Evolutionary conservation across 768 basidiomycete species (phyloP), one percentile per base, ranked within the genome.

Genomic region (Candolleomyces aberdarensis): DNA sequence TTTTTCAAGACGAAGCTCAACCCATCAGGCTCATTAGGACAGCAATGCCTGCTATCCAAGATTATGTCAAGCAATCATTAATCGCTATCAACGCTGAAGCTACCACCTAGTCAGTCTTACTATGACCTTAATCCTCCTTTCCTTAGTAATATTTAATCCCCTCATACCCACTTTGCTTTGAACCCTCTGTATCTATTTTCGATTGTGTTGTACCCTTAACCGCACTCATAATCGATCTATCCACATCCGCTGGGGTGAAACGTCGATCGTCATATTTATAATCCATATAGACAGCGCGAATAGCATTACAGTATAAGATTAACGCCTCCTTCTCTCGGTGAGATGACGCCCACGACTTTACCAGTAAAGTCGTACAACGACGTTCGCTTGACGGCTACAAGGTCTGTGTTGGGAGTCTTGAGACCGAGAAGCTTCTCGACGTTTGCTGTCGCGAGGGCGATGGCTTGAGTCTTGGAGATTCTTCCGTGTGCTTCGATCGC

Each of bases 11-110:
- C 29, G 87, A 91, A 71, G 74, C 81, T 41, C 86, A 89, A 67
- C 84, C 91, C n/a, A 82, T 91, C 64, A 86, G 86, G 68, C 83
- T 92, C n/a, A 83, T 94, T 52, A 82, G 83, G 39, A 77, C 78
- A 61, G 87, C 85, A 7, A 73, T 93, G 55, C 88, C 88, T 2
- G 74, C 79, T 31, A 88, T 93, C 64, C 74, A 85, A 56, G 68
- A 80, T 7, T 86, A 86, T 63, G 77, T 92, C 55, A 78, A 73
- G 20, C 74, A 75, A 40, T 57, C 61, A 32, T 40, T 56, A n/a
- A 32, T 43, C 66, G 20, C 29, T 14, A 4, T 50, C 49, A 10
- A 20, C 8, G 22, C 29, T 26, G 49, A 50, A 50, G 20, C 6
- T 3, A 20, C 20, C 20, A 4, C 20, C 13, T 14, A n/a, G 49